phyloP scores from a whole-genome alignment of 2,329 filamentous ascomycete species.

The Septoria linicola region DNA sequence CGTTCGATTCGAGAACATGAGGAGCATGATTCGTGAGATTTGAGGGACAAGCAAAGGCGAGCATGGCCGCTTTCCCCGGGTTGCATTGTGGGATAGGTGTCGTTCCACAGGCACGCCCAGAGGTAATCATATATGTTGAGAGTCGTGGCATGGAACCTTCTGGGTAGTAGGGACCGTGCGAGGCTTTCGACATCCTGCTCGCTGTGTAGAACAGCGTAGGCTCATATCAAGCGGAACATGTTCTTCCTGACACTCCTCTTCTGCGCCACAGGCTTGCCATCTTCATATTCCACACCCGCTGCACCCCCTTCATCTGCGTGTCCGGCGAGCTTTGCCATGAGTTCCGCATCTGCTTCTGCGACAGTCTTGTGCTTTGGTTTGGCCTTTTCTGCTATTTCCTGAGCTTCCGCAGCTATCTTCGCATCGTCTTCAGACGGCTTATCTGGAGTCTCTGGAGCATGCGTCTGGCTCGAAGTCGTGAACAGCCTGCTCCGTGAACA shows the following conservation, averaged over 20 bases:
- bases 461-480: neutral
- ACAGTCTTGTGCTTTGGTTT: conserved; percentile 52
- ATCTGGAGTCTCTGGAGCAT: conserved; percentile 2
- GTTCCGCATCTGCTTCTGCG: conserved; percentile 64
- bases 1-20: too few relatives aligned
- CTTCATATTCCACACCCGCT: conserved; percentile 71
- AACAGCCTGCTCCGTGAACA: neutral
- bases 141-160: neutral
- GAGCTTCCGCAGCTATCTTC: conserved; percentile 17
- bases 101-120: too few relatives aligned
- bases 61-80: too few relatives aligned
- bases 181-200: too few relatives aligned
- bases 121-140: too few relatives aligned
- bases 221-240: conserved; percentile 70
- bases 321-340: conserved; percentile 64
- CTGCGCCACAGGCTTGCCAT: conserved; percentile 69
- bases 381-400: conserved; percentile 20
- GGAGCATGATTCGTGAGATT: too few relatives aligned
- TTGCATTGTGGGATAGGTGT: too few relatives aligned
- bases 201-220: neutral
- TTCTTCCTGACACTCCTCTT: conserved; percentile 72
- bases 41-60: too few relatives aligned
- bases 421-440: conserved; percentile 23
- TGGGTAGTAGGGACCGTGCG: too few relatives aligned
- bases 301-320: conserved; percentile 69